Evolutionary conservation across 1,284 basidiomycete species (phyloP).

Genomic region (Microbotryomycetes sp.): DNA sequence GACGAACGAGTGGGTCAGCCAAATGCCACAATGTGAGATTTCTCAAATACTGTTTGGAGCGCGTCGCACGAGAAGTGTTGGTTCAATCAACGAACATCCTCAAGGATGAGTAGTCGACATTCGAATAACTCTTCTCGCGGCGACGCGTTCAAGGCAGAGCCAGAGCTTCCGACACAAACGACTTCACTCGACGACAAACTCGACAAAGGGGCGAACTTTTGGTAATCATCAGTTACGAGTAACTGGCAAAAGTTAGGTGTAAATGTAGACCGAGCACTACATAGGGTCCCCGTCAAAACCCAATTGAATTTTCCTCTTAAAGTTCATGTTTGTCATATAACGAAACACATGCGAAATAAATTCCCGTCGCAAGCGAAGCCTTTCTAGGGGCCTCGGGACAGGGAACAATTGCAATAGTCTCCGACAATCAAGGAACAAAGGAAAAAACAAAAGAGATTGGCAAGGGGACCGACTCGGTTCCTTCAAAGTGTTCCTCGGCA

Average conservation of each 20-base stretch:
- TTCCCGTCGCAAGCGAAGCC: not conserved
- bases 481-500: constrained; percentile 3
- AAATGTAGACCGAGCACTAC: not conserved
- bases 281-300: not conserved
- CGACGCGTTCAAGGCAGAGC: not conserved
- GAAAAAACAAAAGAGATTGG: too few species aligned
- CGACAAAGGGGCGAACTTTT: not conserved
- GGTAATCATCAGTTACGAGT: not conserved
- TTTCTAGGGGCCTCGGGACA: not conserved
- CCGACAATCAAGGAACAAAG: too few species aligned
- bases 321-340: too few species aligned
- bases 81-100: not conserved
- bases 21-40: too few species aligned
- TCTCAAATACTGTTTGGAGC: too few species aligned
- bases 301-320: too few species aligned
- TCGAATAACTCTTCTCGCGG: not conserved
- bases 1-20: too few species aligned
- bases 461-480: not conserved
- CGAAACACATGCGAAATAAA: not conserved
- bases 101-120: not conserved
- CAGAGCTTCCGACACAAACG: not conserved
- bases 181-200: too few species aligned
- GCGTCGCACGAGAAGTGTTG: not conserved
- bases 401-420: not conserved
- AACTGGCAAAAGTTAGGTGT: constrained; percentile 2